These are phyloP conservation scores for Leptographium flavum DNA, from an alignment of 2,329 filamentous ascomycete species.

Conservation along the genomic window DNA sequence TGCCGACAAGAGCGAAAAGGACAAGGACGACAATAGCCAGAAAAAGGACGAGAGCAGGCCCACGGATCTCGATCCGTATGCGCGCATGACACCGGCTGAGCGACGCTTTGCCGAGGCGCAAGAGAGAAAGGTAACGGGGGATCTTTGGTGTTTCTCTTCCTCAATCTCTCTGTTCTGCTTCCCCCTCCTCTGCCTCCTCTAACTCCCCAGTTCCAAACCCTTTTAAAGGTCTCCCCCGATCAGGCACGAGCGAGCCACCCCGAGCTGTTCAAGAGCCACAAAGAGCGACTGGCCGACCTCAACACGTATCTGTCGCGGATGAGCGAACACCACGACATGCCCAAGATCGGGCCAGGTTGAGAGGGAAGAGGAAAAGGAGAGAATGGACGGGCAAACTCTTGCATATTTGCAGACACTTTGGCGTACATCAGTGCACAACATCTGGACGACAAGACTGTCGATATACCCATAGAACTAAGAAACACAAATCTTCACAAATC, in stretches of 20 bases:
- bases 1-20: slow-evolving; percentile 15
- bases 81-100: slow-evolving; percentile 72
- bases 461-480: too few species aligned
- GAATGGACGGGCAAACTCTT: neutral
- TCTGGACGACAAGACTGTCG: too few species aligned
- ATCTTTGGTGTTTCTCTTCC: too few species aligned
- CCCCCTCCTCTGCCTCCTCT: neutral
- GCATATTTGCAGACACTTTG: neutral
- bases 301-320: slow-evolving; percentile 86
- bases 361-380: neutral
- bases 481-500: too few species aligned
- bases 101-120: slow-evolving; percentile 65
- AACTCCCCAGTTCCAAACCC: slow-evolving; percentile 52
- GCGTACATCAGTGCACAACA: too few species aligned
- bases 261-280: slow-evolving; percentile 90
- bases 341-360: slow-evolving; percentile 48
- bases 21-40: neutral
- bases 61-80: slow-evolving; percentile 11
- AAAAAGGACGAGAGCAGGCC: slow-evolving; percentile 17
- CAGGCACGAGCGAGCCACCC: slow-evolving; percentile 28
- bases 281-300: slow-evolving; percentile 87
- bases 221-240: slow-evolving; percentile 43
- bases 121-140: slow-evolving; percentile 46
- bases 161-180: too few species aligned
- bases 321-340: slow-evolving; percentile 97